Evolutionary conservation across 768 basidiomycete species (phyloP), one percentile per base, ranked within the genome.

Genomic region (Podaxis carcinomalis): DNA sequence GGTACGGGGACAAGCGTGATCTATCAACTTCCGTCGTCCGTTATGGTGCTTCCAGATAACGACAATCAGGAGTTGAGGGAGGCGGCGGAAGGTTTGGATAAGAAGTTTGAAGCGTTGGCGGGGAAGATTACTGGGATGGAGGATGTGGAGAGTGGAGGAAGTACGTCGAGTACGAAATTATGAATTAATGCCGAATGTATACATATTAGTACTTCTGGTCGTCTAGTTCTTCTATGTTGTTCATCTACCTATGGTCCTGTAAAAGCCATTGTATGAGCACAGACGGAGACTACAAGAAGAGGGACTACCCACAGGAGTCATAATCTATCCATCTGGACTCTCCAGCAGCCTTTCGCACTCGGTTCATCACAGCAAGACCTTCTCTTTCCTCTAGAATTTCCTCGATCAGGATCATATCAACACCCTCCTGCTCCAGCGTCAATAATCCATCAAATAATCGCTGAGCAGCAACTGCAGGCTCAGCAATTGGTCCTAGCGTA

Each of bases 281-380:
- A 40, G 32, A n/a, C 39, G 21, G 35, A 35, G 7, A 14, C 16
- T n/a, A 13, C 27, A 13, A 19, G 27, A 21, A 16, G 25, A 21
- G n/a, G n/a, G 16, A 35, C 5, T 7, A 59, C 62, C 49, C 28
- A 62, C 58, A 59, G 11, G 52, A 55, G 16, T 56, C 44, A 44
- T 56, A 63, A 42, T 50, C 16, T 59, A 66, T 52, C 74, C 75
- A 77, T 67, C 70, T 68, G 56, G 72, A 69, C 44, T 88, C 83
- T 3, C 88, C 85, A 5, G 95, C 94, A 1, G 96, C 95, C 70
- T 98, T 98, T 63, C 83, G 83, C 25, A 95, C 85, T 16, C 96
- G 82, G 72, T 98, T 97, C 93, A 97, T 98, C 28, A 98, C 84
- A 5, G 96, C 96, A 28, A 97, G 74, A 0, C 96, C 96, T 68